Conservation (phyloP, 2,329 filamentous ascomycete species). For the Endoconidiophora polonica region DNA sequence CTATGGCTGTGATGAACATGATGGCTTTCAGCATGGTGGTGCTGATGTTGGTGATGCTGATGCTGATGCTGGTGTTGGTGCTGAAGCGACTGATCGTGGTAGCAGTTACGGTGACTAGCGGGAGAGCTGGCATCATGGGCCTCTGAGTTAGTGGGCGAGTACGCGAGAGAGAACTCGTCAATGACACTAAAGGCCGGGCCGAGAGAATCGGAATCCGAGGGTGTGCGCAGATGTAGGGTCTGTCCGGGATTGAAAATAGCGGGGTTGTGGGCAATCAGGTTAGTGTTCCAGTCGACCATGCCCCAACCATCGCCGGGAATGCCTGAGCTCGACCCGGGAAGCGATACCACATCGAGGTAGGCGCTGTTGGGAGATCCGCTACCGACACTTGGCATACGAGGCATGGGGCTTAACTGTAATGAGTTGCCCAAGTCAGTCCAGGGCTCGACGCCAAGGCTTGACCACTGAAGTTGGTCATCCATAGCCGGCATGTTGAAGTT, state of each 20-base stretch:
- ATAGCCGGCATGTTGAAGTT: constrained; percentile 44
- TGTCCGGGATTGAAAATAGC: constrained; percentile 86
- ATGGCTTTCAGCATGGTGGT: constrained; percentile 40
- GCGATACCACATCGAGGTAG: constrained; percentile 71
- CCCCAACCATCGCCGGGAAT: constrained; percentile 63
- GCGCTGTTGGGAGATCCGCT: constrained; percentile 31
- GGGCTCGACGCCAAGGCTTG: constrained; percentile 45
- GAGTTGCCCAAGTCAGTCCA: constrained; percentile 63
- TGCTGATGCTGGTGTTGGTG: constrained; percentile 27
- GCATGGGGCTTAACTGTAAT: constrained; percentile 34
- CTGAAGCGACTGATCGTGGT: constrained; percentile 32
- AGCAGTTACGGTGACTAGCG: constrained; percentile 43
- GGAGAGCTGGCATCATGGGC: constrained; percentile 41
- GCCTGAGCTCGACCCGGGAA: constrained; percentile 48
- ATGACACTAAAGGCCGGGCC: constrained; percentile 64
- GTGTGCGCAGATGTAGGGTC: constrained; percentile 75
- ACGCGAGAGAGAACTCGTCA: constrained; percentile 53
- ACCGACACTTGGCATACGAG: constrained; percentile 26
- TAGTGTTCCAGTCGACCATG: constrained; percentile 47
- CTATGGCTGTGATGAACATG: constrained; percentile 26
- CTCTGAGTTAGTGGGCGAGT: constrained; percentile 46
- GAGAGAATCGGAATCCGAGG: constrained; percentile 49
- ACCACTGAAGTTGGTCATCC: constrained; percentile 44
- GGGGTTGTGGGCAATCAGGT: constrained; percentile 26
- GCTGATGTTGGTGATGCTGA: constrained; percentile 34